A percentile compares a stretch with the other conserved stretches of the same genome.
Evolutionary conservation across 768 basidiomycete genomes (phyloP).

Genomic region (Collybia sordida): DNA sequence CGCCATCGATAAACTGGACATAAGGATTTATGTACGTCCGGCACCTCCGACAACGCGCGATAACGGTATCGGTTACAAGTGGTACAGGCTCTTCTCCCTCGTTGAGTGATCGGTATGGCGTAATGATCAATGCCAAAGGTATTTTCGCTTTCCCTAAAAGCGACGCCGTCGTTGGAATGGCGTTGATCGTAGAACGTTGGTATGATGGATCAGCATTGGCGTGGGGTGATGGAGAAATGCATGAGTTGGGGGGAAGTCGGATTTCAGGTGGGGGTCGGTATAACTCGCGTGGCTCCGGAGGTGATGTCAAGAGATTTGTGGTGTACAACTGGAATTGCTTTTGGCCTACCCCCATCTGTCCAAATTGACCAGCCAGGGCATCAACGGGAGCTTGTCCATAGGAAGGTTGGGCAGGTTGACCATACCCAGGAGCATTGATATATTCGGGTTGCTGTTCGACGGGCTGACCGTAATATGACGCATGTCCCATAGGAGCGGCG

Average conservation of each 20-base stretch:
- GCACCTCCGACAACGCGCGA: conserved; percentile 94
- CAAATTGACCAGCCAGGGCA: conserved; percentile 80
- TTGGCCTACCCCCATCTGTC: conserved; percentile 82
- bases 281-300: conserved; percentile 88
- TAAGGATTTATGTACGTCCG: conserved; percentile 97
- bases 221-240: conserved; percentile 70
- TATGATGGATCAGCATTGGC: conserved; percentile 91
- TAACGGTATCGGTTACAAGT: conserved; percentile 90
- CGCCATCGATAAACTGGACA: conserved; percentile 97
- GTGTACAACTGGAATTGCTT: conserved; percentile 81
- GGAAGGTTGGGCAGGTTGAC: conserved; percentile 32
- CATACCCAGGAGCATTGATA: conserved; percentile 39
- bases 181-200: conserved; percentile 87
- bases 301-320: conserved; percentile 88
- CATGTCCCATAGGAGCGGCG: conserved; percentile 33
- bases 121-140: conserved; percentile 85
- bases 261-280: conserved; percentile 85
- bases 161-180: conserved; percentile 88
- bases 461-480: conserved; percentile 41
- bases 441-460: conserved; percentile 46
- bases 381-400: conserved; percentile 56
- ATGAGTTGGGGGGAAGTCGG: conserved; percentile 81
- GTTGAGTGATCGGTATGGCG: conserved; percentile 86
- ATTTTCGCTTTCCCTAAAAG: conserved; percentile 88
- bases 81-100: conserved; percentile 84